Conservation (phyloP, 805 yeast species). For the Yarrowia osloensis region DNA sequence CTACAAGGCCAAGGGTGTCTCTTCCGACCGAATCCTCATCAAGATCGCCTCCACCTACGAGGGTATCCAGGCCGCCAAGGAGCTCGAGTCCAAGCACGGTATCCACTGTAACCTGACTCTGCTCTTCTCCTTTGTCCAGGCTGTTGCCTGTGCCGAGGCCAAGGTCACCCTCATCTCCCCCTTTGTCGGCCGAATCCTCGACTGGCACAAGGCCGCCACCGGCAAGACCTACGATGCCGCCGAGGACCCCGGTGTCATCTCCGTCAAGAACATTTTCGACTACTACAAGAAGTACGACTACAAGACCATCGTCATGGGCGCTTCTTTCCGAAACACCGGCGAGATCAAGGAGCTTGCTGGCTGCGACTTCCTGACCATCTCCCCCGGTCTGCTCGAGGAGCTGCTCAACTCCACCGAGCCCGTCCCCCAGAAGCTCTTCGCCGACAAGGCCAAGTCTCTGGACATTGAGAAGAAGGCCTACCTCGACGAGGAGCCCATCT, state of each 20-base stretch:
- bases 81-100: constrained; percentile 85
- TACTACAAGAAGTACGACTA: constrained; percentile 97
- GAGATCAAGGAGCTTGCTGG: constrained; percentile 98
- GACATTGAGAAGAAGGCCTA: constrained; percentile 71
- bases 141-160: constrained; percentile 99
- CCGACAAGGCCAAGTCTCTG: constrained; percentile 57
- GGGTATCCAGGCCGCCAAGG: constrained; percentile 98
- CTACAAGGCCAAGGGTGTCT: constrained; percentile 81
- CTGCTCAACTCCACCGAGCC: constrained; percentile 73
- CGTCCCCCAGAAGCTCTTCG: constrained; percentile 81
- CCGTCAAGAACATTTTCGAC: constrained; percentile 88
- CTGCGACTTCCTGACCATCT: constrained; percentile 91
- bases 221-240: constrained; percentile 81
- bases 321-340: constrained; percentile 96
- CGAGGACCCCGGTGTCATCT: constrained; percentile 93
- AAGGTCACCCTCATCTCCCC: constrained; percentile 94
- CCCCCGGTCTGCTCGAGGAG: constrained; percentile 90
- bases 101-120: constrained; percentile 95
- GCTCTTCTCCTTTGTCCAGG: constrained; percentile 93
- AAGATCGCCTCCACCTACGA: constrained; percentile 98
- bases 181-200: constrained; percentile 97
- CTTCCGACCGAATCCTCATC: constrained; percentile 87
- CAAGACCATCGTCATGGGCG: constrained; percentile 99
- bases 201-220: constrained; percentile 94
- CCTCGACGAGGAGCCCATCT: constrained; percentile 81